Evolutionary conservation across 352 stramenopile genomes (phyloP), one percentile per base, ranked within the genome.

Genomic region (Phytophthora quininea): DNA sequence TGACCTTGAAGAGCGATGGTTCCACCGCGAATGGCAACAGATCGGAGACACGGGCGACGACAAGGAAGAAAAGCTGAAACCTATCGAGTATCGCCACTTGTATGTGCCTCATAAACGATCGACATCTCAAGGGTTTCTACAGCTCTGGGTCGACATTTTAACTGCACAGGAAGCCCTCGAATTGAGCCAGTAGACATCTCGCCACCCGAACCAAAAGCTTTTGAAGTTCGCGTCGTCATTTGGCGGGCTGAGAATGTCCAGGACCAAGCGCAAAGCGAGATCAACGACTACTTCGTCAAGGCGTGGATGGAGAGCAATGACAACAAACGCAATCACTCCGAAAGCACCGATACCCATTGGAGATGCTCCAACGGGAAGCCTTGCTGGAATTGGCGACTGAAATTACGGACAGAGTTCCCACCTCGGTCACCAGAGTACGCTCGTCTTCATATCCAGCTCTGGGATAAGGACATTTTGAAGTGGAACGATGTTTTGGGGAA

Each of bases 1-100:
- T 57, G 94, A 98, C 48, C 70, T 98, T 3, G 94, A 98, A 64
- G 94, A 98, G 40, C 78, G 94, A 24, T 98, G 93, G 94, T 98
- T 98, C 64, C 88, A 97, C 61, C 75, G 79, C 6, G 80, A 90
- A 19, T 97, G 91, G 90, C 89, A 97, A 32, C 68, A 76, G 12
- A 74, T 91, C 62, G 67, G 83, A 14, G 54, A 73, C 4, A 53
- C 50, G 1, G 54, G 33, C n/a, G n/a, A 32, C 1, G 57, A 68
- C 27, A 35, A 27, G 30, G 37, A 31, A 5, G 51, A 49, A 14
- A 71, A 67, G 8, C 33, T 86, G 5, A 97, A 98, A 72, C 93
- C 92, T 0, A 85, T 98, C 19, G 93, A 98, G 65, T 86, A 95
- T 57, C 89, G 93, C 0, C 86, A 92, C 38, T 56, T 98, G 0